These are phyloP conservation scores for Pelargonium fulgidum DNA, from an alignment of 441 rosid species.

Conservation along the genomic window DNA sequence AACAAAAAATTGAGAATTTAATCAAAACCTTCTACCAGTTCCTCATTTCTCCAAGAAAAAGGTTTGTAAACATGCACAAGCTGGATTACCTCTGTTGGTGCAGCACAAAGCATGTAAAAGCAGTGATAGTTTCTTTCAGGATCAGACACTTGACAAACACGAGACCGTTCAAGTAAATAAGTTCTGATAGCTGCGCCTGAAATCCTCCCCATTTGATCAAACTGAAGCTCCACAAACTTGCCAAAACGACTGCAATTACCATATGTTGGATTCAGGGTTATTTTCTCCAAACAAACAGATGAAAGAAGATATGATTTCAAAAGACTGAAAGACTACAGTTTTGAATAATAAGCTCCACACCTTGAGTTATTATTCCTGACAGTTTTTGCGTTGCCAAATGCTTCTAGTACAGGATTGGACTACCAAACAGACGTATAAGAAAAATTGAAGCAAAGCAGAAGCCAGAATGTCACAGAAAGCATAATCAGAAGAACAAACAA, in stretches of 20 bases:
- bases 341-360: slow-evolving; percentile 23
- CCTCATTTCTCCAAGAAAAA: slow-evolving; percentile 11
- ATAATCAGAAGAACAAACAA: slow-evolving; percentile 18
- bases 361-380: slow-evolving; percentile 71
- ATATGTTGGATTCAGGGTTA: slow-evolving; percentile 13
- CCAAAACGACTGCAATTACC: slow-evolving; percentile 62
- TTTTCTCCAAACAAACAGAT: slow-evolving; percentile 13
- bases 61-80: slow-evolving; percentile 16
- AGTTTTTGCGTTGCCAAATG: slow-evolving; percentile 79
- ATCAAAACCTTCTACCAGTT: background rate
- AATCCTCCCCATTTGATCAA: slow-evolving; percentile 52
- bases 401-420: slow-evolving; percentile 80
- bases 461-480: background rate
- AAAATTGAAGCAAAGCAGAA: slow-evolving; percentile 17
- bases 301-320: slow-evolving; percentile 1
- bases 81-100: slow-evolving; percentile 48
- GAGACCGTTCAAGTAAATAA: slow-evolving; percentile 63
- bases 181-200: slow-evolving; percentile 81
- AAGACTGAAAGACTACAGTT: slow-evolving; percentile 6
- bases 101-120: slow-evolving; percentile 80
- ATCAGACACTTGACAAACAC: slow-evolving; percentile 78
- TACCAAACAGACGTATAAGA: slow-evolving; percentile 24
- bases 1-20: background rate
- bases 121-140: slow-evolving; percentile 82
- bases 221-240: slow-evolving; percentile 75